Evolutionary conservation across 2,329 filamentous ascomycete species (phyloP).

Genomic region (Penicillium sp.): DNA sequence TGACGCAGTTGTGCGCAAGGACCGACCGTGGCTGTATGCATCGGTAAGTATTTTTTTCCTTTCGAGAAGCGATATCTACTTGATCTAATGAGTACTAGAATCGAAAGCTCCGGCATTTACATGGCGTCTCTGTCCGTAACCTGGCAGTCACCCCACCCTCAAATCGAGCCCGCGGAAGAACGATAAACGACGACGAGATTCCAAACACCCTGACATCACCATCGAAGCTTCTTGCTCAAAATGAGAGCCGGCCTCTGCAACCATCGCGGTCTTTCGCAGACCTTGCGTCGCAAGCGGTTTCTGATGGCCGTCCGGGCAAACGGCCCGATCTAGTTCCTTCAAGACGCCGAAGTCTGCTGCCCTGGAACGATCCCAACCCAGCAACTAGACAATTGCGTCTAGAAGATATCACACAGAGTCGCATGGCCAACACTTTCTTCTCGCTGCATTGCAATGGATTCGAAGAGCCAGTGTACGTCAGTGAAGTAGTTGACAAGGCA

Average conservation of each 20-base stretch:
- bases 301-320: constrained; percentile 15
- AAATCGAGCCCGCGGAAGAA: constrained; percentile 49
- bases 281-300: constrained; percentile 32
- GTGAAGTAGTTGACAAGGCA: constrained; percentile 70
- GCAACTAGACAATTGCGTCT: constrained; percentile 65
- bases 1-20: constrained; percentile 34
- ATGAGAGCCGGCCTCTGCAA: constrained; percentile 45
- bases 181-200: constrained; percentile 70
- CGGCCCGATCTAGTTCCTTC: constrained; percentile 16
- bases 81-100: constrained; percentile 51
- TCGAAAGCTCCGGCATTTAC: constrained; percentile 79
- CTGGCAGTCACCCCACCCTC: constrained; percentile 59
- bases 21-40: constrained; percentile 48
- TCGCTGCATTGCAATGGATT: constrained; percentile 65
- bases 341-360: constrained; percentile 55
- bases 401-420: constrained; percentile 63
- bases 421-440: constrained; percentile 84
- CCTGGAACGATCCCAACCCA: constrained; percentile 57
- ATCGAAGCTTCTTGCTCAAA: constrained; percentile 56
- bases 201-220: constrained; percentile 61
- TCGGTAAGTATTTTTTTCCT: constrained; percentile 34
- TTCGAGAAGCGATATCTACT: background rate
- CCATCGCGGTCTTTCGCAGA: constrained; percentile 57
- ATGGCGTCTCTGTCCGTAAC: constrained; percentile 81
- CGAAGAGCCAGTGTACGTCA: constrained; percentile 78